These are phyloP conservation scores for Diaporthe ampelina DNA, from an alignment of 2,329 filamentous ascomycete genomes.

Conservation along the genomic window DNA sequence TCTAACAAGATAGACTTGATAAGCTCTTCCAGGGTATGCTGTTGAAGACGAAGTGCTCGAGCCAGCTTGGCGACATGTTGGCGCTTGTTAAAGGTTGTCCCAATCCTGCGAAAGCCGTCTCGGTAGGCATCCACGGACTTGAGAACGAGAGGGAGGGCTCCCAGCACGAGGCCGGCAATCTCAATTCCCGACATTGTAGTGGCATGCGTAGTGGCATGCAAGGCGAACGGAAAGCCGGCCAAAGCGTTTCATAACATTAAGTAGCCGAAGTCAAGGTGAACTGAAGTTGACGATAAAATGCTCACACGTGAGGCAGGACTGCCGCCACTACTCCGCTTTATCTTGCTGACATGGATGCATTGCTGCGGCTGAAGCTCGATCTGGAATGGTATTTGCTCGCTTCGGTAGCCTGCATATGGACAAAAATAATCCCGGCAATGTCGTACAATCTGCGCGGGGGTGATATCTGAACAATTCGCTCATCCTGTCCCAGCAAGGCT, in stretches of 20 bases:
- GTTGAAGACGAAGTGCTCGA: slow-evolving; percentile 22
- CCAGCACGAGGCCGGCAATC: slow-evolving; percentile 30
- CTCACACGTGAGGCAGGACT: not conserved
- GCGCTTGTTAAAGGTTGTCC: slow-evolving; percentile 2
- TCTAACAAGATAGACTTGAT: slow-evolving; percentile 2
- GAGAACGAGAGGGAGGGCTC: slow-evolving; percentile 27
- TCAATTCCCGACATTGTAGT: slow-evolving; percentile 24
- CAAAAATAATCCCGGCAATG: not conserved
- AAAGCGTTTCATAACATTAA: not conserved
- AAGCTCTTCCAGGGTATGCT: slow-evolving; percentile 1
- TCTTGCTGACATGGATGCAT: slow-evolving; percentile 8
- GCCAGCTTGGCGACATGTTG: slow-evolving; percentile 35
- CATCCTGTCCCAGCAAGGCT: not conserved
- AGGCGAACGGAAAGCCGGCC: not conserved
- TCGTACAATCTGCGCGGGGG: not conserved
- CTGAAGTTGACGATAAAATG: no score
- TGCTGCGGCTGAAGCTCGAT: not conserved
- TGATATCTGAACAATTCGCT: not conserved
- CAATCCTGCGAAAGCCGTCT: slow-evolving; percentile 2
- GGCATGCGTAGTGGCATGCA: no score
- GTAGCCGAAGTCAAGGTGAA: not conserved
- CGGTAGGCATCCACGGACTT: slow-evolving; percentile 14
- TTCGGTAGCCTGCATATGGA: not conserved
- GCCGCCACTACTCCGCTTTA: not conserved
- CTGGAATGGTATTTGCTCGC: not conserved